phyloP scores from a whole-genome alignment of 2,329 filamentous ascomycete species.

The Penicillium thymicola region DNA sequence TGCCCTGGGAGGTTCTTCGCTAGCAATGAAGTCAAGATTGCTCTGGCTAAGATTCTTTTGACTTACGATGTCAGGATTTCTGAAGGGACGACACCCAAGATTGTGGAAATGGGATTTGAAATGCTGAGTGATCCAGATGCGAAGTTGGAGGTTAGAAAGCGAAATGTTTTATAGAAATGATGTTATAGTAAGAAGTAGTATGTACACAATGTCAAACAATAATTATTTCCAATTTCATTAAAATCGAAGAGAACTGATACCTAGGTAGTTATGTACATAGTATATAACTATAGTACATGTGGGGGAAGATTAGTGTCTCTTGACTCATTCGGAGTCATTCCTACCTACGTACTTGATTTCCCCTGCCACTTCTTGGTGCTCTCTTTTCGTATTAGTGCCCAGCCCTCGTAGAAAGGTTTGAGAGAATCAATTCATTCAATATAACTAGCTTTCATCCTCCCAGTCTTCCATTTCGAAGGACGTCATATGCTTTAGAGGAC shows the following conservation, averaged over 20 bases:
- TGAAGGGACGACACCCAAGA: neutral
- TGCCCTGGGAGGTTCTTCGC: slow-evolving; percentile 34
- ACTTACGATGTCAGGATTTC: neutral
- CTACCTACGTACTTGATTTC: neutral
- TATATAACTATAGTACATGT: neutral
- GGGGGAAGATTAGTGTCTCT: neutral
- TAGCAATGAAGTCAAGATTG: slow-evolving; percentile 27
- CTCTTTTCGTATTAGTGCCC: too few species aligned
- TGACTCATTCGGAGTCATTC: neutral
- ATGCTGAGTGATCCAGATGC: neutral
- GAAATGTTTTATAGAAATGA: neutral
- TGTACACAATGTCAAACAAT: too few species aligned
- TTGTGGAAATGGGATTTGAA: neutral
- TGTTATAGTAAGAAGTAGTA: too few species aligned
- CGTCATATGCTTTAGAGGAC: too few species aligned
- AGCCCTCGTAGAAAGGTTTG: too few species aligned
- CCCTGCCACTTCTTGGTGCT: too few species aligned
- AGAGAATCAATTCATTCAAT: too few species aligned
- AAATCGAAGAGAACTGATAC: neutral
- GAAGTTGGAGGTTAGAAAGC: neutral
- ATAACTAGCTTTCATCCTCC: too few species aligned
- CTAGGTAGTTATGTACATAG: too few species aligned
- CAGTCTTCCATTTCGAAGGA: too few species aligned
- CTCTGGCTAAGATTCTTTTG: neutral
- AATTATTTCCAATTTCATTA: neutral